phyloP scores from a whole-genome alignment of 2,329 filamentous ascomycete species.

The Cytospora schulzeri region DNA sequence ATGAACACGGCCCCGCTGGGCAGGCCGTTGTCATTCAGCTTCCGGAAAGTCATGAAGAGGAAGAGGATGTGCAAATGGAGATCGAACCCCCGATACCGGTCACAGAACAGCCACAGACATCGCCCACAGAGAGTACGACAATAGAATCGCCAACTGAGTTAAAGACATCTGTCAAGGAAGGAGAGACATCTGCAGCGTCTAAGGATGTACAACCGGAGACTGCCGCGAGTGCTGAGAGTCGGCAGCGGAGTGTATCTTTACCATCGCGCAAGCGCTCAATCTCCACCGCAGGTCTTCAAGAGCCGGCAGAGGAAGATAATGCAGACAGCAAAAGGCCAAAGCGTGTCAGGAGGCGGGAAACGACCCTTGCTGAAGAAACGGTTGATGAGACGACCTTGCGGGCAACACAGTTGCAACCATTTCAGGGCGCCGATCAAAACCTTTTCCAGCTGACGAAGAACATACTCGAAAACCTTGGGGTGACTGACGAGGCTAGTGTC shows the following conservation, averaged over 20 bases:
- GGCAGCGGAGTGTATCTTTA: conserved; percentile 42
- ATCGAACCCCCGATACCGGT: conserved; percentile 39
- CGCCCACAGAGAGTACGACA: conserved; percentile 10
- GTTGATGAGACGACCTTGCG: conserved; percentile 55
- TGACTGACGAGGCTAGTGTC: conserved; percentile 52
- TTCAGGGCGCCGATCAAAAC: conserved; percentile 58
- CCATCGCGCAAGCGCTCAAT: conserved; percentile 63
- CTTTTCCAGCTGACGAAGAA: conserved; percentile 59
- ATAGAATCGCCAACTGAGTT: conserved; percentile 7
- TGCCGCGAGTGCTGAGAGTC: conserved; percentile 22
- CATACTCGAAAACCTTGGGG: conserved; percentile 56
- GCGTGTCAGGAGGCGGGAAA: conserved; percentile 63
- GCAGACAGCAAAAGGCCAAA: conserved; percentile 65
- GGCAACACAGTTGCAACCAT: conserved; percentile 58
- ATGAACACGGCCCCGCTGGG: conserved; percentile 39
- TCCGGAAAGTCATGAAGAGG: conserved; percentile 41
- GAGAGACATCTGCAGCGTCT: background rate
- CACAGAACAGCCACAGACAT: conserved; percentile 24
- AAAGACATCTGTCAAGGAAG: conserved; percentile 13
- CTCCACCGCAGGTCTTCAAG: conserved; percentile 60
- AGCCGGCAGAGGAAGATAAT: conserved; percentile 59
- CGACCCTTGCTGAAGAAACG: conserved; percentile 52
- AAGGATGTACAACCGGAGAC: conserved; percentile 19
- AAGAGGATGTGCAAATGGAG: conserved; percentile 41
- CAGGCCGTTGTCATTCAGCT: conserved; percentile 40